Percentiles rank a stretch among this genome's conserved stretches.
Evolutionary conservation across 768 basidiomycete genomes (phyloP).

Genomic region (Mycena pura): DNA sequence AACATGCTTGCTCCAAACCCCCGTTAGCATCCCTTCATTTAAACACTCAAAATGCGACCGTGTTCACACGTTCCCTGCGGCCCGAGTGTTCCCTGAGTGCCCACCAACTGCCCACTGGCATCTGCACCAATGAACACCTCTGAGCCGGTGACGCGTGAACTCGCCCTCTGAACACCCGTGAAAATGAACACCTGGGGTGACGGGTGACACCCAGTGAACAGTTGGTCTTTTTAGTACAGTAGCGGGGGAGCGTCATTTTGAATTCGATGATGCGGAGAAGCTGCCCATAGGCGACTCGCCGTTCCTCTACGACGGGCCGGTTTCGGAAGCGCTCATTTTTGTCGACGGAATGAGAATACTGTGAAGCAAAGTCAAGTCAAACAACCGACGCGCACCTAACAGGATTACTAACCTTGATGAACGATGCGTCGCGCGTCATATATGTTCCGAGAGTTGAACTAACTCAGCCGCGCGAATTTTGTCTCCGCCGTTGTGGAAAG

Average conservation of each 20-base stretch:
- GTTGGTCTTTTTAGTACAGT: too few relatives aligned
- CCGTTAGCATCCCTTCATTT: too few relatives aligned
- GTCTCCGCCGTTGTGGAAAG: not conserved
- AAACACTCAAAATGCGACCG: too few relatives aligned
- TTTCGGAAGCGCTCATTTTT: not conserved
- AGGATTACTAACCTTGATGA: not conserved
- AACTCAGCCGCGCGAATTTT: not conserved
- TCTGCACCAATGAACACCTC: too few relatives aligned
- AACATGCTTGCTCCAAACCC: too few relatives aligned
- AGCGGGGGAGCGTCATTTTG: not conserved
- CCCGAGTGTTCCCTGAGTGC: too few relatives aligned
- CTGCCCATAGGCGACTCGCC: not conserved
- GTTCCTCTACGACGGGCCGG: not conserved
- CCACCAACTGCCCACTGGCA: too few relatives aligned
- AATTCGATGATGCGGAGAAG: not conserved
- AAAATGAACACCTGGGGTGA: too few relatives aligned
- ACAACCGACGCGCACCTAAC: not conserved
- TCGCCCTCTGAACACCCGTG: too few relatives aligned
- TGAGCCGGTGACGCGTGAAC: too few relatives aligned
- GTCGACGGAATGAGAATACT: not conserved
- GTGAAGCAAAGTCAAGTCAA: not conserved
- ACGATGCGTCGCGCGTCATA: conserved; percentile 8
- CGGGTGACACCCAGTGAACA: too few relatives aligned
- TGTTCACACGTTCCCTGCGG: too few relatives aligned
- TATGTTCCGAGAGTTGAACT: not conserved